Percentiles rank a stretch among this genome's conserved stretches.
Conservation (phyloP, 148 eudicot genomes). For the Spergularia bocconei region DNA sequence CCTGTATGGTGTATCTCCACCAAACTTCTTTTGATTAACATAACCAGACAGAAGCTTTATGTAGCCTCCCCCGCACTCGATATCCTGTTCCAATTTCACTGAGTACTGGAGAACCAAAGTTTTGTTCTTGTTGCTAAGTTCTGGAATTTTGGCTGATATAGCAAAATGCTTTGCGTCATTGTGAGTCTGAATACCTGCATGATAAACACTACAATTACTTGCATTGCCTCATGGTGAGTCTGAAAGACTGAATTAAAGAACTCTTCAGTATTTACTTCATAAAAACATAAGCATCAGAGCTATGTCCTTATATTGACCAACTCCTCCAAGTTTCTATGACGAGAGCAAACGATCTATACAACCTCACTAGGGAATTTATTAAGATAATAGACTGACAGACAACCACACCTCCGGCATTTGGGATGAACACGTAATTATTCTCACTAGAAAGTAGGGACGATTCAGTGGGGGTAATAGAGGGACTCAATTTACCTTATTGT, state of each 20-base stretch:
- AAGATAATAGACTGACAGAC: no score
- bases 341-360: no score
- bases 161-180: constrained; percentile 74
- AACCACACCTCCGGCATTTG: no score
- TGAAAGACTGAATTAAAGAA: neutral
- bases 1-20: constrained; percentile 97
- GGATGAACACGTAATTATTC: neutral
- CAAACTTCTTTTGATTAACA: constrained; percentile 91
- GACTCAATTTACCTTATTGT: neutral
- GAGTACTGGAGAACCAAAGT: constrained; percentile 83
- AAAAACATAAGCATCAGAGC: no score
- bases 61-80: constrained; percentile 96
- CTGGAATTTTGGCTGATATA: constrained; percentile 77
- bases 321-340: no score
- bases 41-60: constrained; percentile 82
- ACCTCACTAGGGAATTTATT: no score
- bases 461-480: no score
- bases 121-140: constrained; percentile 72
- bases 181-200: constrained; percentile 71
- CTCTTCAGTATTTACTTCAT: neutral
- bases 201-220: constrained; percentile 1
- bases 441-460: neutral
- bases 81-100: constrained; percentile 77
- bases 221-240: neutral
- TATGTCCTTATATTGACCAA: no score